Conservation (phyloP, 2,329 filamentous ascomycete species). For the Sporothrix phasma region DNA sequence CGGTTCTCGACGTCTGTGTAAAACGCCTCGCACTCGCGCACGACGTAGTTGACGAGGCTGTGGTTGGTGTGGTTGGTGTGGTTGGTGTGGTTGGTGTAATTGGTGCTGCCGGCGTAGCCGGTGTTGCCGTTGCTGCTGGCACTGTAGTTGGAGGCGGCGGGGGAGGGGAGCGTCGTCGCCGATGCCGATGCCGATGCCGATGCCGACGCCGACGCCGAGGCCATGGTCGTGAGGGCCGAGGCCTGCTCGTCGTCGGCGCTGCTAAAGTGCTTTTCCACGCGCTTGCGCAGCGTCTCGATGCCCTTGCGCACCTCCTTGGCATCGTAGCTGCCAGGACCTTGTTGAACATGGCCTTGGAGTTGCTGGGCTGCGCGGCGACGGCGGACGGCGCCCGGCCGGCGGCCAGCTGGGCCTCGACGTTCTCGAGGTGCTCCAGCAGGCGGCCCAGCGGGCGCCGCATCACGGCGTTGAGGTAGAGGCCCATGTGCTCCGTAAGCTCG, state of each 20-base stretch:
- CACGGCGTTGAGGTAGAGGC: conserved; percentile 75
- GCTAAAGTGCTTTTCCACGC: conserved; percentile 95
- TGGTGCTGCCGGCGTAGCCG: no score
- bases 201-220: background rate
- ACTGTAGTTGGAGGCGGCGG: no score
- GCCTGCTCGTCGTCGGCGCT: conserved; percentile 51
- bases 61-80: background rate
- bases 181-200: no score
- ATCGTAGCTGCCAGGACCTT: conserved; percentile 78
- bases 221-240: background rate
- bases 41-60: conserved; percentile 44
- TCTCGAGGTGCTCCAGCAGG: conserved; percentile 83
- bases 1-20: conserved; percentile 53
- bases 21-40: conserved; percentile 51
- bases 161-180: no score
- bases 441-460: conserved; percentile 84
- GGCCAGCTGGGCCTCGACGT: conserved; percentile 63
- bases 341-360: conserved; percentile 73
- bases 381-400: conserved; percentile 48
- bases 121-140: no score
- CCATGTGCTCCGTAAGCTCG: conserved; percentile 80
- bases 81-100: no score
- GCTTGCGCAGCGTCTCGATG: conserved; percentile 79
- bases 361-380: conserved; percentile 72
- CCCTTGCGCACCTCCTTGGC: conserved; percentile 77